Percentiles rank a stretch among this genome's conserved stretches.
Conservation (phyloP, 495 filamentous ascomycete genomes). For the Cercophora sp. region DNA sequence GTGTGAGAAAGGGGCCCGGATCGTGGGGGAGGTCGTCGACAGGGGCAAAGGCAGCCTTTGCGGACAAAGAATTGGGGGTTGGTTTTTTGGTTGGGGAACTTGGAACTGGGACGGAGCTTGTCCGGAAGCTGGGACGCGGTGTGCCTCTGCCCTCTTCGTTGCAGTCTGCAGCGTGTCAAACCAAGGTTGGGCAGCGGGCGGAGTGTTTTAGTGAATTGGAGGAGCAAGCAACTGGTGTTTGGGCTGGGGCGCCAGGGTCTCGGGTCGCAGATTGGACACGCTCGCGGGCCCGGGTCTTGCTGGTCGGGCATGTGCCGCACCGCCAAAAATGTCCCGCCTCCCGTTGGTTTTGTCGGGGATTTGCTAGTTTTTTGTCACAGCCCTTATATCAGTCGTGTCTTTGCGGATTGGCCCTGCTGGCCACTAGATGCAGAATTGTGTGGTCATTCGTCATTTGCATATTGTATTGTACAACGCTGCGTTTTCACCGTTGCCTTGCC, state of each 20-base stretch:
- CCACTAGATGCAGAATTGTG: neutral
- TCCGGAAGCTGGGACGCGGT: conserved; percentile 2
- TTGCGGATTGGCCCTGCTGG: neutral
- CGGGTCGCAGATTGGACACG: conserved; percentile 3
- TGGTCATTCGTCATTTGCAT: neutral
- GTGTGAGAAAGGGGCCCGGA: no score
- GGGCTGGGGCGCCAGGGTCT: conserved; percentile 3
- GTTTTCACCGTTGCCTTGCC: no score
- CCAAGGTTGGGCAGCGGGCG: conserved; percentile 24
- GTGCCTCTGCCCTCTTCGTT: neutral
- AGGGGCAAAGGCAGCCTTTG: neutral
- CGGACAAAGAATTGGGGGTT: conserved; percentile 25
- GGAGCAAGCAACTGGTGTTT: neutral
- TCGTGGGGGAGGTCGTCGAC: no score
- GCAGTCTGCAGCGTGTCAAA: conserved; percentile 21
- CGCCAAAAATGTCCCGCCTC: neutral
- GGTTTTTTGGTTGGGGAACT: conserved; percentile 13
- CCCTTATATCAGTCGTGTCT: neutral
- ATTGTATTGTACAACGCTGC: neutral
- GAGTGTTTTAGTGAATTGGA: conserved; percentile 3
- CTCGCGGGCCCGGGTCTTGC: neutral
- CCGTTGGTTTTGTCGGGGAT: neutral
- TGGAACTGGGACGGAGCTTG: conserved; percentile 5
- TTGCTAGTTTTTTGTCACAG: neutral
- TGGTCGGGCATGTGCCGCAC: neutral